phyloP scores from a whole-genome alignment of 495 filamentous ascomycete genomes.

The Aspergillus heteromorphus region DNA sequence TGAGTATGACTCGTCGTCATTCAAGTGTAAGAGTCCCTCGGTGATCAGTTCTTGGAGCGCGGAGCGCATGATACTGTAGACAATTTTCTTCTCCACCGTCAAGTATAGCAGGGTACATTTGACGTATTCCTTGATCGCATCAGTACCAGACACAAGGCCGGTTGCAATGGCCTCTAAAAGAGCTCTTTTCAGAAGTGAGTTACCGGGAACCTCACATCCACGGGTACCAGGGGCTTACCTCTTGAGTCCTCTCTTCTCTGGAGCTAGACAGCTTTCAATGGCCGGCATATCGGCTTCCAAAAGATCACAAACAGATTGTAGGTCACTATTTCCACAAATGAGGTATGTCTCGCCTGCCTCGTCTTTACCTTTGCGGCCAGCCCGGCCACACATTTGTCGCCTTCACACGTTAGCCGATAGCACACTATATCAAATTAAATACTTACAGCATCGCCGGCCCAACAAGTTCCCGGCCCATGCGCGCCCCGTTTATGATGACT shows the following conservation, averaged over 20 bases:
- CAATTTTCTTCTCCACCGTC: constrained; percentile 49
- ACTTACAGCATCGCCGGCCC: constrained; percentile 69
- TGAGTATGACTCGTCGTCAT: constrained; percentile 48
- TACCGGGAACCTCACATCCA: constrained; percentile 1
- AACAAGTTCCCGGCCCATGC: constrained; percentile 73
- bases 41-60: constrained; percentile 48
- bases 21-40: constrained; percentile 26
- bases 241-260: constrained; percentile 64
- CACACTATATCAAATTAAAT: not conserved
- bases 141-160: constrained; percentile 60
- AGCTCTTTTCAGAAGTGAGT: constrained; percentile 41
- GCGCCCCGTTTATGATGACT: constrained; percentile 72
- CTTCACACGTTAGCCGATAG: constrained; percentile 29
- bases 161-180: constrained; percentile 72
- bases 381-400: constrained; percentile 79
- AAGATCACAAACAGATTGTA: constrained; percentile 64
- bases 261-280: constrained; percentile 63
- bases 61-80: constrained; percentile 50
- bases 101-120: constrained; percentile 62
- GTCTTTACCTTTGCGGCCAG: constrained; percentile 79
- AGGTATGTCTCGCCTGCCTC: constrained; percentile 76
- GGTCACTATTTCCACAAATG: constrained; percentile 64
- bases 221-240: constrained; percentile 34
- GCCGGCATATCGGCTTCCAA: constrained; percentile 69
- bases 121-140: constrained; percentile 67